phyloP scores from a whole-genome alignment of 2,329 filamentous ascomycete genomes.

The Phyllosticta citrichinensis region DNA sequence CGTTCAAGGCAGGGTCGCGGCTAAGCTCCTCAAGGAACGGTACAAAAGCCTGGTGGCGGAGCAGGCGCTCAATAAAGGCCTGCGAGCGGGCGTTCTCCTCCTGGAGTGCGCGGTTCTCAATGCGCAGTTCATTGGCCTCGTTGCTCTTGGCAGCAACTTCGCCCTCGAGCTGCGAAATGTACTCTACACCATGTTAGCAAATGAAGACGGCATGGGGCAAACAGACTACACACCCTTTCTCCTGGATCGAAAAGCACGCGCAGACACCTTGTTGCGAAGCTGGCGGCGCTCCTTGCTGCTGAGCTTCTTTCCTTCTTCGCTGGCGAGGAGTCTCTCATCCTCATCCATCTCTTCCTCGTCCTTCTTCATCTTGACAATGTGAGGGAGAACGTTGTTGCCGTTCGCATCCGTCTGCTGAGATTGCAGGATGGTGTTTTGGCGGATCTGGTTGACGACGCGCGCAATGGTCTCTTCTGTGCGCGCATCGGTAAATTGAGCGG shows the following conservation, averaged over 20 bases:
- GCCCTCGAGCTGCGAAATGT: constrained; percentile 86
- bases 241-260: constrained; percentile 91
- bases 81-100: constrained; percentile 82
- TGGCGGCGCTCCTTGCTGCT: constrained; percentile 94
- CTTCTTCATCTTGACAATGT: constrained; percentile 70
- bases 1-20: constrained; percentile 23
- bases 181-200: constrained; percentile 61
- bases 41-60: constrained; percentile 39
- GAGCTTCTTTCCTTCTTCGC: constrained; percentile 98
- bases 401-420: constrained; percentile 40
- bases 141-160: constrained; percentile 77
- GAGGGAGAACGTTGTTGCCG: constrained; percentile 43
- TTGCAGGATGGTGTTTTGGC: constrained; percentile 55
- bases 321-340: constrained; percentile 86
- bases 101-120: constrained; percentile 69
- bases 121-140: constrained; percentile 71
- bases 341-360: constrained; percentile 99
- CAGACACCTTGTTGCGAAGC: constrained; percentile 97
- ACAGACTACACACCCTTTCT: constrained; percentile 69
- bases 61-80: constrained; percentile 69
- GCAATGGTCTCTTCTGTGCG: constrained; percentile 79
- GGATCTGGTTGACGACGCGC: constrained; percentile 85
- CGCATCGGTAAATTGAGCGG: constrained; percentile 31
- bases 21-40: constrained; percentile 37
- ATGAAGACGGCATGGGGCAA: background rate